Evolutionary conservation across 371 early-diverging fungal species (phyloP), one percentile per base, ranked within the genome.

Genomic region (Conidiobolus incongruus): DNA sequence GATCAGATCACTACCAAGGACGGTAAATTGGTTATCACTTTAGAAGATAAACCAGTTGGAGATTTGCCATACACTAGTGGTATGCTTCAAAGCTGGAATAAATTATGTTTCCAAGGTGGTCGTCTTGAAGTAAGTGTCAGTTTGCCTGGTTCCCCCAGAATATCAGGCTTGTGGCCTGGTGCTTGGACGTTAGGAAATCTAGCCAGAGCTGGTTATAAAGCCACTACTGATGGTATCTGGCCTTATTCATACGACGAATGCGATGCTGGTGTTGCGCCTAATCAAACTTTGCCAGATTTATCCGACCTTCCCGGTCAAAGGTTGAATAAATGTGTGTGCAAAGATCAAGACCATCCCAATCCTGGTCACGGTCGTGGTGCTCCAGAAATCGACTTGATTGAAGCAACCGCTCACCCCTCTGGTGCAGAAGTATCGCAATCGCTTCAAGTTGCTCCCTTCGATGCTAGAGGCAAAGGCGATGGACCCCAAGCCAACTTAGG

Each of bases 71-170:
- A 59, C 50, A 60, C 59, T 10, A 60, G 60, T 26, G 63, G 62
- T 4, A 70, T 70, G 70, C 52, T 68, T 35, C 68, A 67, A 49
- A 57, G 59, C 31, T 70, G 71, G 71, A 69, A 71, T 52, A 69
- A 71, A 51, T 45, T 66, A 22, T 71, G 71, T 55, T 68, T 71
- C 51, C 62, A 61, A 40, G 71, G 71, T 37, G 71, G 68, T 0
- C 52, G 62, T 21, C 38, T 71, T 8, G 71, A 71, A 58, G 67
- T 59, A 8, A 53, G 56, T 13, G 66, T 67, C 12, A 68, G 65
- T 36, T 40, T 71, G 30, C 72, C 72, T 0, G 62, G 65, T 4
- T 46, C 47, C 35, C 56, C 57, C 1, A 35, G 43, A n/a, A 53
- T 53, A 17, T 48, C 61, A 2, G 72, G 68, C 0, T 60, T 63